phyloP scores from a whole-genome alignment of 2,329 filamentous ascomycete species.

The Didymellaceae sp. region DNA sequence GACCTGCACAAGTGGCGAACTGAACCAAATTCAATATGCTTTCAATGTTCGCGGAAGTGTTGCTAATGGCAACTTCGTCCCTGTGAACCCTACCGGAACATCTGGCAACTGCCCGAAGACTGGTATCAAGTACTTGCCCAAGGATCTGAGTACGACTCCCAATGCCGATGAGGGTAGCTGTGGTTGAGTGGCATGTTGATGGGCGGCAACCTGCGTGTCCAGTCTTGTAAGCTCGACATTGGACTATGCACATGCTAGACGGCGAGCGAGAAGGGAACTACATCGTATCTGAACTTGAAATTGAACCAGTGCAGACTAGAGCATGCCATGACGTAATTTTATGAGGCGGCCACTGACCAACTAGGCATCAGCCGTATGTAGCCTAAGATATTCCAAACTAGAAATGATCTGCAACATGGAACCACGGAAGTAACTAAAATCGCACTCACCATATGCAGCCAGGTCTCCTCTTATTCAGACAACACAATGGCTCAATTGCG shows the following conservation, averaged over 20 bases:
- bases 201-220: not conserved
- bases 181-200: not conserved
- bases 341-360: not conserved
- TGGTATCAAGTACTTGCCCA: constrained; percentile 7
- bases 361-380: not conserved
- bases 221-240: too few species aligned
- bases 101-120: constrained; percentile 7
- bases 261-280: too few species aligned
- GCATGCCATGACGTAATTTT: not conserved
- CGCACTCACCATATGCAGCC: not conserved
- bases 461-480: not conserved
- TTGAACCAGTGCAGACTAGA: too few species aligned
- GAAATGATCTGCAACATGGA: not conserved
- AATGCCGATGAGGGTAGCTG: constrained; percentile 5
- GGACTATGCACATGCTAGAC: not conserved
- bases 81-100: constrained; percentile 6
- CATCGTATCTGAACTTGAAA: too few species aligned
- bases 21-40: constrained; percentile 8
- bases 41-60: constrained; percentile 7
- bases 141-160: constrained; percentile 1
- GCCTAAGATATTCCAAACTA: not conserved
- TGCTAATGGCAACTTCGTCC: constrained; percentile 7
- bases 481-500: not conserved
- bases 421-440: too few species aligned
- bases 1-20: constrained; percentile 8